Conservation (phyloP, 495 filamentous ascomycete species). For the Hyaloscypha variabilis region DNA sequence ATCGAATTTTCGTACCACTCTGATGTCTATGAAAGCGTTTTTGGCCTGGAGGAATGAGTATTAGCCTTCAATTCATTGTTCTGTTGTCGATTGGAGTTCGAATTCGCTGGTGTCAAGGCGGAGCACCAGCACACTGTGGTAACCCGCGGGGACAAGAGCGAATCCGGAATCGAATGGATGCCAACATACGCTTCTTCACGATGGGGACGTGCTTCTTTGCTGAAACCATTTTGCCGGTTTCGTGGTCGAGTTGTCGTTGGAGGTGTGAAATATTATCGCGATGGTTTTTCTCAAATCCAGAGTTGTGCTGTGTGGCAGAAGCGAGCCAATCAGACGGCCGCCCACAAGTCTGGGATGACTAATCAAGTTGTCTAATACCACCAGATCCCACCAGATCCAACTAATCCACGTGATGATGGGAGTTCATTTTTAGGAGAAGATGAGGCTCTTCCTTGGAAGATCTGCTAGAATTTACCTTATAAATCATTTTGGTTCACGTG, state of each 20-base stretch:
- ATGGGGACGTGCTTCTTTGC: conserved; percentile 99
- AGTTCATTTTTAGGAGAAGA: too few relatives aligned
- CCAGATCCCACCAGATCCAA: too few relatives aligned
- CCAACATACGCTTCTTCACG: conserved; percentile 96
- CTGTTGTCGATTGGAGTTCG: too few relatives aligned
- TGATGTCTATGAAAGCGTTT: conserved; percentile 95
- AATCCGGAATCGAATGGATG: too few relatives aligned
- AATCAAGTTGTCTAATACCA: too few relatives aligned
- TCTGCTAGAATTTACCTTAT: too few relatives aligned
- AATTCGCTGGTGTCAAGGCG: too few relatives aligned
- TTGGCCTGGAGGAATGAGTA: conserved; percentile 58
- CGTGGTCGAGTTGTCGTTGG: conserved; percentile 29
- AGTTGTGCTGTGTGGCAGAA: neutral
- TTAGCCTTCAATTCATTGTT: conserved; percentile 13
- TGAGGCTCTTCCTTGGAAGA: too few relatives aligned
- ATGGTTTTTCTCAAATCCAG: conserved; percentile 19
- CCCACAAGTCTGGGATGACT: neutral
- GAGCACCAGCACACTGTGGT: too few relatives aligned
- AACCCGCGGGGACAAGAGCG: too few relatives aligned
- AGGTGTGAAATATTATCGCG: conserved; percentile 11
- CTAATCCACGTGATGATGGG: too few relatives aligned
- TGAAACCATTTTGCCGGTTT: conserved; percentile 74
- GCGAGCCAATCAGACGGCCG: neutral
- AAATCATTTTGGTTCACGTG: too few relatives aligned
- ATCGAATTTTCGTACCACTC: conserved; percentile 50